Conservation (phyloP, 177 flowering plant species). For the Telopea speciosissima region DNA sequence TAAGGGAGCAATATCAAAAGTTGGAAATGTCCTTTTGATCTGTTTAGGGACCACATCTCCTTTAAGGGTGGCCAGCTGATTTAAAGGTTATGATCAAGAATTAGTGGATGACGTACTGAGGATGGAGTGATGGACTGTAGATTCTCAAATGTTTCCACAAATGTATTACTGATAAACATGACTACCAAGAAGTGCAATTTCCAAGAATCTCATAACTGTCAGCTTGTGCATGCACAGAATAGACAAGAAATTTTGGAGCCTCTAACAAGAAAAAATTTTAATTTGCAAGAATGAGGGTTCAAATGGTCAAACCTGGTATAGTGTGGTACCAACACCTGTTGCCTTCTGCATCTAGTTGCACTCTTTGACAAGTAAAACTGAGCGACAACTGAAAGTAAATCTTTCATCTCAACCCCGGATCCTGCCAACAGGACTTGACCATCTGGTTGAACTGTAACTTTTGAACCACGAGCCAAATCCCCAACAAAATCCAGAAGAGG, state of each 20-base stretch:
- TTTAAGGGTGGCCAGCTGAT: neutral
- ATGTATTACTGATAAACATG: neutral
- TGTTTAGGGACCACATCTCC: neutral
- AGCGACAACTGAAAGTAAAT: constrained; percentile 37
- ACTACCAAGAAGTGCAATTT: neutral
- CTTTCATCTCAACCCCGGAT: constrained; percentile 36
- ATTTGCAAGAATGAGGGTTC: neutral
- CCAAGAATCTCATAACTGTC: neutral
- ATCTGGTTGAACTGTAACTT: constrained; percentile 26
- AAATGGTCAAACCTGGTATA: constrained; percentile 33
- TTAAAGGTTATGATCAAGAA: neutral
- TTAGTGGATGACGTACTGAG: neutral
- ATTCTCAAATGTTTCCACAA: neutral
- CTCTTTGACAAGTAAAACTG: constrained; percentile 34
- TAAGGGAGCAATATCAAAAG: neutral
- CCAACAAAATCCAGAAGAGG: constrained; percentile 29
- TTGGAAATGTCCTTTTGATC: neutral
- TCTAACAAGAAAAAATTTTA: neutral
- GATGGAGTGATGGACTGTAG: neutral
- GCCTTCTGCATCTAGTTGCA: constrained; percentile 23
- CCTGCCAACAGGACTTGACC: constrained; percentile 29
- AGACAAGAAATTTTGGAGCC: neutral
- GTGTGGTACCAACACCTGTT: constrained; percentile 40
- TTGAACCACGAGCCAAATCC: constrained; percentile 27
- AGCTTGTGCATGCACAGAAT: neutral